Base-by-base conservation (phyloP, 352 stramenopile species). In the Globisporangium nagaii region DNA sequence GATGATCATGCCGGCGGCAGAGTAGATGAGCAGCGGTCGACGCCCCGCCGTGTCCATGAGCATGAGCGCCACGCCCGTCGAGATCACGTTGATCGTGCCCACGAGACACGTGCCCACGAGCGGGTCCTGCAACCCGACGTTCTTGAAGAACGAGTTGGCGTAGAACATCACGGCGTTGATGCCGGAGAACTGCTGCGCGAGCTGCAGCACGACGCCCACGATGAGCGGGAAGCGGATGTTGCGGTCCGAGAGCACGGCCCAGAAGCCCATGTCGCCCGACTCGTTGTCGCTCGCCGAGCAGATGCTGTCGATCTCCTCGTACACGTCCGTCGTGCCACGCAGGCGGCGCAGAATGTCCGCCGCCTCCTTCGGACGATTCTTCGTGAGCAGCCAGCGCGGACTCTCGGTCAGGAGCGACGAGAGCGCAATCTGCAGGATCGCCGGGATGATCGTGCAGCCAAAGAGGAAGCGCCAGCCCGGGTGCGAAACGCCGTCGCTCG, bases 151-250 rank as follows among this genome's bases (percentile, higher is more conserved):
- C 34, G 71, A 83, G 47, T 73, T 89, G 4, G 79, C 76, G 55
- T 89, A 89, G 60, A 87, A 89, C 79, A 89, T 89, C 48, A 89
- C 79, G 40, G 79, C 79, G 46, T 89, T 89, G 48, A 89, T 89
- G 19, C 79, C 79, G 19, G 71, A 83, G 45, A 89, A 80, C 62
- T 89, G 79, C 52, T 89, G 79, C 44, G 74, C 71, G 28, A 89
- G 31, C 58, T 89, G 79, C 41, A 89, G 58, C 51, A 76, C 69
- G 15, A 89, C 63, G 19, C 76, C 79, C 7, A 73, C 71, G 20
- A 89, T 66, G 13, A 89, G 61, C 24, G 79, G 69, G 56, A 87
- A 83, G 32, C 79, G 79, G 39, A 89, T 84, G 50, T 60, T 84
- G 39, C 60, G 58, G 57, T 89, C 79, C 22, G 45, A 65, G 22